Percentiles rank a stretch among this genome's conserved stretches.
These are phyloP conservation scores for Neoscytalidium dimidiatum DNA, from an alignment of 2,329 filamentous ascomycete species.

Conservation along the genomic window DNA sequence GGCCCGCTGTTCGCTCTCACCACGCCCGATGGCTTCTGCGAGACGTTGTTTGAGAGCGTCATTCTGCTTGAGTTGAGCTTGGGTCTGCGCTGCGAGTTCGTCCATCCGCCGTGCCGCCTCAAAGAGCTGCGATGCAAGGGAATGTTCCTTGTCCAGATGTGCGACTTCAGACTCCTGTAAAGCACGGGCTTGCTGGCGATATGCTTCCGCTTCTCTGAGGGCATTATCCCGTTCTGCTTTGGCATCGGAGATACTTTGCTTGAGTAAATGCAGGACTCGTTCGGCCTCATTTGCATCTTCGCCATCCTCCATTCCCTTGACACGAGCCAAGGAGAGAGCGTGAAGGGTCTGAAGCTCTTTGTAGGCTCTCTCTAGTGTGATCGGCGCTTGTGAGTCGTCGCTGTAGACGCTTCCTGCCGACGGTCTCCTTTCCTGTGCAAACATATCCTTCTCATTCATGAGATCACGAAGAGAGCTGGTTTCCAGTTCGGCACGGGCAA, in stretches of 20 bases:
- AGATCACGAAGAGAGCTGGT: slow-evolving; percentile 79
- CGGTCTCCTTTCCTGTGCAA: slow-evolving; percentile 62
- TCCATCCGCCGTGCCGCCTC: slow-evolving; percentile 77
- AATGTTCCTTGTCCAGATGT: slow-evolving; percentile 32
- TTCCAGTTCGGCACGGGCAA: slow-evolving; percentile 93
- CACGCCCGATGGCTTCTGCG: slow-evolving; percentile 75
- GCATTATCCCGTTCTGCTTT: slow-evolving; percentile 74
- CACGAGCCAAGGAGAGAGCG: slow-evolving; percentile 63
- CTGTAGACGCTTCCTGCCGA: slow-evolving; percentile 27
- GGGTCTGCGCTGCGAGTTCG: slow-evolving; percentile 75
- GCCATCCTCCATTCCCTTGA: slow-evolving; percentile 62
- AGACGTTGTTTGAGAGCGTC: slow-evolving; percentile 73
- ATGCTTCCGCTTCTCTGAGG: slow-evolving; percentile 63
- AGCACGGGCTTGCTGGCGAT: slow-evolving; percentile 62
- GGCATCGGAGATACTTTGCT: slow-evolving; percentile 68
- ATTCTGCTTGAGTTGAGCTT: slow-evolving; percentile 78
- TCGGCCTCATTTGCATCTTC: slow-evolving; percentile 52
- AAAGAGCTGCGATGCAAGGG: slow-evolving; percentile 60
- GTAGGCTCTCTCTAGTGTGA: slow-evolving; percentile 73
- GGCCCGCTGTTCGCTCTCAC: slow-evolving; percentile 78
- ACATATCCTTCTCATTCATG: slow-evolving; percentile 79
- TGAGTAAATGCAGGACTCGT: slow-evolving; percentile 64
- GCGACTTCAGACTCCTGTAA: slow-evolving; percentile 58
- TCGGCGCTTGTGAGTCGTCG: slow-evolving; percentile 59
- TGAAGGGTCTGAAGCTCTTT: slow-evolving; percentile 74